phyloP scores from a whole-genome alignment of 352 stramenopile genomes.

The Nothophytophthora sp. region DNA sequence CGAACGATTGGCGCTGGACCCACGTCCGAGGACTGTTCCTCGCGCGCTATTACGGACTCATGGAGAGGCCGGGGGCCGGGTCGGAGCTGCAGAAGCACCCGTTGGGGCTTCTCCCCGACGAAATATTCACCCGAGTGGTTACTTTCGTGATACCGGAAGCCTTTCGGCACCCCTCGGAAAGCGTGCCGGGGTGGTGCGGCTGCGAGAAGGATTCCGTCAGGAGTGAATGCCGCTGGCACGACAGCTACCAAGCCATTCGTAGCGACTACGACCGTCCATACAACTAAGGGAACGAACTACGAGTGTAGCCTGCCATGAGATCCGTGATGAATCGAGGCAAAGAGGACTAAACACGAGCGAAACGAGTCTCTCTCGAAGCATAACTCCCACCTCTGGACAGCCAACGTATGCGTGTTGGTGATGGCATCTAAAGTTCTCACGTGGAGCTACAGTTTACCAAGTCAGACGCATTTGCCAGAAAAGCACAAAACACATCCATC shows the following conservation, averaged over 20 bases:
- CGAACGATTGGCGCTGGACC: slow-evolving; percentile 6
- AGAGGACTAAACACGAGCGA: no score
- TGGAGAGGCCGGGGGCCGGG: neutral
- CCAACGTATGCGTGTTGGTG: no score
- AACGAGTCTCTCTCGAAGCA: no score
- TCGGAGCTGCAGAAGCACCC: neutral
- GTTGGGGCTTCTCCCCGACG: slow-evolving; percentile 1
- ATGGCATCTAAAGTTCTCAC: no score
- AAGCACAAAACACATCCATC: no score
- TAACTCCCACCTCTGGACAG: no score
- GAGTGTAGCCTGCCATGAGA: no score
- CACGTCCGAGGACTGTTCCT: slow-evolving; percentile 6
- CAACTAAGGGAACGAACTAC: no score
- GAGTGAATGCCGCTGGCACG: slow-evolving; percentile 6
- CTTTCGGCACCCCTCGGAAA: slow-evolving; percentile 3
- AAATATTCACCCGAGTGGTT: slow-evolving; percentile 8
- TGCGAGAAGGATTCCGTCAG: neutral
- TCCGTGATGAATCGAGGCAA: no score
- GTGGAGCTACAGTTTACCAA: no score
- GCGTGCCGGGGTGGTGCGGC: neutral
- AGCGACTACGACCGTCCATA: slow-evolving; percentile 5
- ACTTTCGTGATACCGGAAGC: neutral
- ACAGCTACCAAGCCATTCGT: slow-evolving; percentile 6
- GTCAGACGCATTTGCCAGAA: no score
- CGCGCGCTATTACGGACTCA: neutral